Conservation (phyloP, 176 grass and related monocot species). For the Carex parvula region DNA sequence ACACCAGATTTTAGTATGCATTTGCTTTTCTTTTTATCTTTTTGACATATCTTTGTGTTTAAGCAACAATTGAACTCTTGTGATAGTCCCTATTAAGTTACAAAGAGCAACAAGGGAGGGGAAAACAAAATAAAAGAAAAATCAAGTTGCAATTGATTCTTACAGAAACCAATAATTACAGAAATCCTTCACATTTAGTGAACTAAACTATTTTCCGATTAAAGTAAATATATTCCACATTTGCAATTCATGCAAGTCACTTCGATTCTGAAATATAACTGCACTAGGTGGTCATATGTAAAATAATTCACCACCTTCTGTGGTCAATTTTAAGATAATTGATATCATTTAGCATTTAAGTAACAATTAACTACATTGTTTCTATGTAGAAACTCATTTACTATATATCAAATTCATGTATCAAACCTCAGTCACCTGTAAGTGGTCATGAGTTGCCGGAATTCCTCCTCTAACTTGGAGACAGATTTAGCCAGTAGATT, state of each 20-base stretch:
- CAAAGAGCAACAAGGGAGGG: background rate
- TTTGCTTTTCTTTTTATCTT: background rate
- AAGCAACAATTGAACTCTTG: background rate
- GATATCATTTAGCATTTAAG: background rate
- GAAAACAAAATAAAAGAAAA: background rate
- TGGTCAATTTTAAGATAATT: background rate
- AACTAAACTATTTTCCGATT: background rate
- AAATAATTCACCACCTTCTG: background rate
- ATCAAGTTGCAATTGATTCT: background rate
- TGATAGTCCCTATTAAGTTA: background rate
- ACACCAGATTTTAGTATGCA: background rate
- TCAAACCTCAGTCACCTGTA: constrained; percentile 31
- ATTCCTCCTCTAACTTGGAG: constrained; percentile 82
- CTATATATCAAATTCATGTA: background rate
- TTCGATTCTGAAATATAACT: background rate
- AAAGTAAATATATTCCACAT: background rate
- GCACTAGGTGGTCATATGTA: background rate
- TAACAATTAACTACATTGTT: constrained; percentile 1
- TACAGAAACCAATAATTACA: background rate
- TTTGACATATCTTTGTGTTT: background rate
- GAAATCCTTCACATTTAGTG: background rate
- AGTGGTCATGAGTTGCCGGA: constrained; percentile 58
- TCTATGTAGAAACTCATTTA: background rate
- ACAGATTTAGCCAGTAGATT: constrained; percentile 61
- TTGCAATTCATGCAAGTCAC: background rate